Evolutionary conservation across 495 filamentous ascomycete genomes (phyloP), one percentile per base, ranked within the genome.

Genomic region (Cercophora newfieldiana): DNA sequence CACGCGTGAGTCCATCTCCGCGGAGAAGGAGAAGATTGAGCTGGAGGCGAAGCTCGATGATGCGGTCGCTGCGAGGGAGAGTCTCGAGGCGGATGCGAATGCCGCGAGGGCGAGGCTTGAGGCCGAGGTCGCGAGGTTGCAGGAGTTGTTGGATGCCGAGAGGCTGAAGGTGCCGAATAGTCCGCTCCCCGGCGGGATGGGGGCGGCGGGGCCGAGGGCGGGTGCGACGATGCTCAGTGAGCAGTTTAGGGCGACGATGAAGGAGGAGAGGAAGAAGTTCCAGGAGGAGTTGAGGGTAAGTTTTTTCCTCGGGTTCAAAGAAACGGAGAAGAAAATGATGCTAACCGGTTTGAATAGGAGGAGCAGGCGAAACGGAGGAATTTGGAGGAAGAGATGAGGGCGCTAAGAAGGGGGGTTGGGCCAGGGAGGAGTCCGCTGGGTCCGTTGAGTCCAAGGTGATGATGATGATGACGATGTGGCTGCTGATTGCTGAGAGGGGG

Each of bases 21-120:
- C 90, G 63, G 95, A 99, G 80, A 90, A 91, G 72, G 95, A 97
- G 75, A 84, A 84, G 66, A 83, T 96, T 12, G 96, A 97, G 70
- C 78, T 86, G 29, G 81, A 89, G 60, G 86, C 91, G 65, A 72
- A 78, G 75, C 72, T 83, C 33, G 81, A 83, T 63, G 73, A 78
- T 44, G 74, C 72, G 0, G 24, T 72, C 16, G 66, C 63, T 3
- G 67, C 71, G 8, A 75, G 68, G 71, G 33, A 69, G 10, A 73
- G 72, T 22, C 69, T 81, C 7, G 78, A 80, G 69, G 69, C 65
- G 0, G 81, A 82, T 68, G 69, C 76, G 48, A 72, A 72, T 24
- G 63, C 29, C 18, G 50, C 80, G 53, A 66, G 67, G 55, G 67
- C 73, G 31, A 75, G 73, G 57, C 63, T 81, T 19, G 78, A 76